Conservation (phyloP, 1,139 yeast species). For the Yamadazyma trypodendri region DNA sequence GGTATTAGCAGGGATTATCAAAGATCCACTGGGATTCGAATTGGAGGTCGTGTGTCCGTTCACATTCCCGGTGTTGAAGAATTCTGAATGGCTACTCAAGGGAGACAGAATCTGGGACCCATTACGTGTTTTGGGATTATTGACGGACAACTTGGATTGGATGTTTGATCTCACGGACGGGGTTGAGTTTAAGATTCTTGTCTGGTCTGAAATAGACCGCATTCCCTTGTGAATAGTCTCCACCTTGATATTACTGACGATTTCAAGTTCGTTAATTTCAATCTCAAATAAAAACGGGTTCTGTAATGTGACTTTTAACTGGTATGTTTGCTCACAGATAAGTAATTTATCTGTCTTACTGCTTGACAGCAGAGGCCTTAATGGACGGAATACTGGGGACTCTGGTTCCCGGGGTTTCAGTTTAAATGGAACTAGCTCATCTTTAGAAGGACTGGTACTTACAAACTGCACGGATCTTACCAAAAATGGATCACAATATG, state of each 20-base stretch:
- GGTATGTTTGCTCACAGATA: conserved; percentile 56
- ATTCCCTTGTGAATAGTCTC: conserved; percentile 25
- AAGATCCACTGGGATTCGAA: conserved; percentile 4
- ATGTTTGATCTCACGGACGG: conserved; percentile 5
- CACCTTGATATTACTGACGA: conserved; percentile 35
- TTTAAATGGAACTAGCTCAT: conserved; percentile 34
- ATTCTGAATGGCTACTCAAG: conserved; percentile 2
- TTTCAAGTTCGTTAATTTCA: conserved; percentile 53
- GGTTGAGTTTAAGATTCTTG: conserved; percentile 1
- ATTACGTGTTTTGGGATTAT: conserved; percentile 13
- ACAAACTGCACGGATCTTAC: conserved; percentile 51
- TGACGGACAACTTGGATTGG: conserved; percentile 10
- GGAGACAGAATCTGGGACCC: conserved; percentile 4
- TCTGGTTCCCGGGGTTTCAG: conserved; percentile 21
- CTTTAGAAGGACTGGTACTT: conserved; percentile 19
- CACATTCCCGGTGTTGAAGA: not conserved
- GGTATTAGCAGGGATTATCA: conserved; percentile 29
- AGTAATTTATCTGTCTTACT: conserved; percentile 34
- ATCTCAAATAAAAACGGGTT: conserved; percentile 83
- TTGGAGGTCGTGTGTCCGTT: conserved; percentile 4
- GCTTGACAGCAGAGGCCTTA: conserved; percentile 4
- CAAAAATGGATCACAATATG: conserved; percentile 73
- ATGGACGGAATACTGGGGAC: conserved; percentile 29
- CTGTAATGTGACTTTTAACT: conserved; percentile 57
- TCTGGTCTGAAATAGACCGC: conserved; percentile 8